Conservation (phyloP, 306 rosid genomes). For the Senna siamea region DNA sequence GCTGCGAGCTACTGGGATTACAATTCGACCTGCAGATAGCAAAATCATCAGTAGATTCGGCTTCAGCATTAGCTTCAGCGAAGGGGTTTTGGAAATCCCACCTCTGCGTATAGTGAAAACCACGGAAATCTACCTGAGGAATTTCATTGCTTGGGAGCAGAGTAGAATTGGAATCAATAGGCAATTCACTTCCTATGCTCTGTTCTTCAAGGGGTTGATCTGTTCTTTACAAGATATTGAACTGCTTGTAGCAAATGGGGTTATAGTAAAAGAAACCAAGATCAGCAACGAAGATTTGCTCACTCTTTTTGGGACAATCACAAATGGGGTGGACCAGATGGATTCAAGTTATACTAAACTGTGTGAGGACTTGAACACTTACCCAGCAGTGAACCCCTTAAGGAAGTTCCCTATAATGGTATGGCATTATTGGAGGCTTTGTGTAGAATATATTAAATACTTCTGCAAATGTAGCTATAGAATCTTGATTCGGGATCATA, state of each 20-base stretch:
- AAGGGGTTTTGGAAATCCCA: constrained; percentile 40
- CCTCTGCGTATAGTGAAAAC: constrained; percentile 25
- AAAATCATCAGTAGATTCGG: constrained; percentile 16
- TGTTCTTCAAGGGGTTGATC: constrained; percentile 42
- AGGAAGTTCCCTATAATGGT: constrained; percentile 34
- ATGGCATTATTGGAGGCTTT: constrained; percentile 32
- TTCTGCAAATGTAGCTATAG: constrained; percentile 35
- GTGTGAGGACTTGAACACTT: constrained; percentile 43
- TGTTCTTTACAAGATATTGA: constrained; percentile 32
- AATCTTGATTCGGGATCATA: constrained; percentile 37
- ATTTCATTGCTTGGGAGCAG: constrained; percentile 48
- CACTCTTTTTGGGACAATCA: constrained; percentile 20
- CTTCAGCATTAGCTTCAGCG: constrained; percentile 30
- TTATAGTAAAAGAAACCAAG: constrained; percentile 22
- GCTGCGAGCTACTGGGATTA: constrained; percentile 39
- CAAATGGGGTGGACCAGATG: constrained; percentile 37
- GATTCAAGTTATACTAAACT: constrained; percentile 38
- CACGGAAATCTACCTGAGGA: constrained; percentile 42
- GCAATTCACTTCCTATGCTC: constrained; percentile 45
- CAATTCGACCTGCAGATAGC: constrained; percentile 24
- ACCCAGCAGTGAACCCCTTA: constrained; percentile 32
- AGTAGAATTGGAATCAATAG: constrained; percentile 34
- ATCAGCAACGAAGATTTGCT: constrained; percentile 30
- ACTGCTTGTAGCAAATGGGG: constrained; percentile 34
- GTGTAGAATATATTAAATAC: constrained; percentile 26